Evolutionary conservation across 768 basidiomycete species (phyloP).

Genomic region (Termitomyces sp.): DNA sequence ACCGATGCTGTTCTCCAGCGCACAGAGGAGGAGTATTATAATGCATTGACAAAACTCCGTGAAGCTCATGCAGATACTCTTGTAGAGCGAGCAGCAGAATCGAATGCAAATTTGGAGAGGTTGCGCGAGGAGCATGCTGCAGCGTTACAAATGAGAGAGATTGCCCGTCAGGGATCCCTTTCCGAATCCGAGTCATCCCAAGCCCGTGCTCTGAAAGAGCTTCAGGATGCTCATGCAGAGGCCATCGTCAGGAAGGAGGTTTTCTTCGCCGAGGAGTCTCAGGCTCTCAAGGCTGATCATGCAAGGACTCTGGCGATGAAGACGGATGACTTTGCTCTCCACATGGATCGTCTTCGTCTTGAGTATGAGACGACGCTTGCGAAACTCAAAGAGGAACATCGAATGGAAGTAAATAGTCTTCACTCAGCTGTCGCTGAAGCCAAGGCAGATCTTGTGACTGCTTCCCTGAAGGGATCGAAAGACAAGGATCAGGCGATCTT

Average conservation of each 20-base stretch:
- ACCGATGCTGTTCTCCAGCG: slow-evolving; percentile 54
- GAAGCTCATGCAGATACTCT: slow-evolving; percentile 66
- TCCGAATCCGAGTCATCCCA: slow-evolving; percentile 73
- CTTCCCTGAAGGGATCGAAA: slow-evolving; percentile 32
- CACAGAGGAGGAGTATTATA: slow-evolving; percentile 82
- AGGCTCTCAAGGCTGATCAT: slow-evolving; percentile 65
- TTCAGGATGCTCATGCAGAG: slow-evolving; percentile 72
- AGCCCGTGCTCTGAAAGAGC: slow-evolving; percentile 53
- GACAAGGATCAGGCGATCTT: slow-evolving; percentile 49
- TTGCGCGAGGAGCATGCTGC: slow-evolving; percentile 75
- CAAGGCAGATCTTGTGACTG: slow-evolving; percentile 41
- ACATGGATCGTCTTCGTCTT: slow-evolving; percentile 56
- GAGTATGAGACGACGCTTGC: slow-evolving; percentile 55
- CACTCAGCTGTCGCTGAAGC: slow-evolving; percentile 39
- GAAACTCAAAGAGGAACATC: slow-evolving; percentile 53
- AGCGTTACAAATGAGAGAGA: slow-evolving; percentile 71
- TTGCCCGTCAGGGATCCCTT: slow-evolving; percentile 69
- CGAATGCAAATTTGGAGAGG: slow-evolving; percentile 61
- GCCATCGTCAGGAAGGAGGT: slow-evolving; percentile 66
- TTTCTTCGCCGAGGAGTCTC: slow-evolving; percentile 61
- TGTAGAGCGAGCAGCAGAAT: slow-evolving; percentile 57
- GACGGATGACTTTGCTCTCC: slow-evolving; percentile 58
- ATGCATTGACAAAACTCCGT: slow-evolving; percentile 74
- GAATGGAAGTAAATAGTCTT: slow-evolving; percentile 47
- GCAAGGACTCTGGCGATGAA: slow-evolving; percentile 46